These are phyloP conservation scores for Alternaria sp. DNA, from an alignment of 2,329 filamentous ascomycete species.

Conservation along the genomic window DNA sequence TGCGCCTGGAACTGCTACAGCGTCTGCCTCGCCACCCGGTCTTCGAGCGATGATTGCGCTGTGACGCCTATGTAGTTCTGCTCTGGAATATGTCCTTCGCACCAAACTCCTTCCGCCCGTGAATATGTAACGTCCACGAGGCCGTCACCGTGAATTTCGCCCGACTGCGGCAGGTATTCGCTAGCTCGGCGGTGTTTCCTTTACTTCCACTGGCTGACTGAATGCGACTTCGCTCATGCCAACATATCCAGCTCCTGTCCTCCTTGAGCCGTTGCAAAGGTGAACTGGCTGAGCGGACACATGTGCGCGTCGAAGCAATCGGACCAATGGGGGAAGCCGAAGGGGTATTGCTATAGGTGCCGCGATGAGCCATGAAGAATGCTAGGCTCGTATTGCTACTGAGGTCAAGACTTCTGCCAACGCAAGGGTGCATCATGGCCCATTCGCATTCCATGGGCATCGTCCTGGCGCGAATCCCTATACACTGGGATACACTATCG, in stretches of 20 bases:
- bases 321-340: too few species aligned
- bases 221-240: not conserved
- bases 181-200: not conserved
- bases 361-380: not conserved
- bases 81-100: not conserved
- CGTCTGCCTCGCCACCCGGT: too few species aligned
- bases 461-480: not conserved
- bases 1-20: too few species aligned
- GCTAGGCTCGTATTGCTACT: not conserved
- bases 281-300: not conserved
- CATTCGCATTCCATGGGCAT: not conserved
- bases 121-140: not conserved
- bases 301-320: not conserved
- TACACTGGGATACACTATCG: not conserved
- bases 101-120: not conserved
- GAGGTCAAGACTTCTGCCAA: not conserved
- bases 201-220: not conserved
- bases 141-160: not conserved
- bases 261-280: not conserved
- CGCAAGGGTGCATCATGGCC: not conserved
- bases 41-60: too few species aligned
- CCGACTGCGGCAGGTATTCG: not conserved
- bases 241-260: not conserved
- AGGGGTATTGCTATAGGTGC: rapidly evolving
- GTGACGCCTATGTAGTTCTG: too few species aligned